Conservation (phyloP, 805 yeast genomes). For the Cephaloascus albidus region DNA sequence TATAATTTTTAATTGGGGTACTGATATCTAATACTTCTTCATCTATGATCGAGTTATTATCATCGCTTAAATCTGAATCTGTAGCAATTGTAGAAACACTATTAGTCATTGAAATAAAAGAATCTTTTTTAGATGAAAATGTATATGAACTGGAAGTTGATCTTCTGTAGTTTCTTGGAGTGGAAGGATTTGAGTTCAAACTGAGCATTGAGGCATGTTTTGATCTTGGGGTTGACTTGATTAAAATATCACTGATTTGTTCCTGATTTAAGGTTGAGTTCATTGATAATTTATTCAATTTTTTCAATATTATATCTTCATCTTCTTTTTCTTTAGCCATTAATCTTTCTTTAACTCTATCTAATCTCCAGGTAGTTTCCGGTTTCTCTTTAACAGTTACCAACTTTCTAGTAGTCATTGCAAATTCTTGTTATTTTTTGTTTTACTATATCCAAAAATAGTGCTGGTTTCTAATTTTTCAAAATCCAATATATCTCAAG, state of each 20-base stretch:
- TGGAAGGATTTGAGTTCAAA: neutral
- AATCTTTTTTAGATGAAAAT: neutral
- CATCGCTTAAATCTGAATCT: neutral
- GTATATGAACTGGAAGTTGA: neutral
- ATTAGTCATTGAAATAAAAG: neutral
- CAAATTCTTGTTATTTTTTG: no score
- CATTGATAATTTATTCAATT: neutral
- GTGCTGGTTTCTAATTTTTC: no score
- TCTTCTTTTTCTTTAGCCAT: neutral
- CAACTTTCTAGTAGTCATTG: neutral
- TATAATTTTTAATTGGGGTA: neutral
- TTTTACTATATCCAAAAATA: no score
- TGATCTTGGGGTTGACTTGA: neutral
- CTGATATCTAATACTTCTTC: neutral
- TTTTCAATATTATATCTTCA: neutral
- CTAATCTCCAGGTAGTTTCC: constrained; percentile 7
- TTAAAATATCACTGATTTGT: neutral
- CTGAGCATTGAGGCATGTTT: neutral
- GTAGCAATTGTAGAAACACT: neutral
- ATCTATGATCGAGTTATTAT: neutral
- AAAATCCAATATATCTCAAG: no score
- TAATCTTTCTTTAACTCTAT: constrained; percentile 5
- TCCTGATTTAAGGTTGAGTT: neutral
- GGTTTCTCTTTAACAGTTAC: constrained; percentile 4
- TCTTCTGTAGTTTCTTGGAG: neutral